Conservation (phyloP, 2,329 filamentous ascomycete genomes). For the Hirsutella minnesotensis region DNA sequence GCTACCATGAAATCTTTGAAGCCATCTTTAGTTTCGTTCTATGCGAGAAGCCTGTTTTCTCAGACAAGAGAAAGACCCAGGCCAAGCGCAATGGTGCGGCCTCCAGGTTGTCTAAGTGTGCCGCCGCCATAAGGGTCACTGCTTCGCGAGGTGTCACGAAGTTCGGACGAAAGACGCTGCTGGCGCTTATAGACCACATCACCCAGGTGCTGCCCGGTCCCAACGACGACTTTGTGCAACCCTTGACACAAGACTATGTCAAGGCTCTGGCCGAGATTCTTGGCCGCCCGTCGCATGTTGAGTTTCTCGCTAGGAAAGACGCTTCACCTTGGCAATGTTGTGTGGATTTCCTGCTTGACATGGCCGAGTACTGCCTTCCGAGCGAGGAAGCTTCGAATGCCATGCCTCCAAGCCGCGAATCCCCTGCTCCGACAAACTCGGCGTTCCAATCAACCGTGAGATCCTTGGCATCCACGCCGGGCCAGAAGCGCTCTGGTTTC, state of each 20-base stretch:
- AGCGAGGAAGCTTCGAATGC: conserved; percentile 19
- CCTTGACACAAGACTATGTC: conserved; percentile 65
- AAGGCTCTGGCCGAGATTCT: conserved; percentile 63
- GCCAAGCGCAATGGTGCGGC: conserved; percentile 33
- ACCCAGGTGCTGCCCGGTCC: conserved; percentile 55
- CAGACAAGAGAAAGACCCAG: conserved; percentile 38
- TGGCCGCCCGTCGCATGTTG: conserved; percentile 62
- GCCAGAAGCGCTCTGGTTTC: conserved; percentile 14
- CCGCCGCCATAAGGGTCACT: conserved; percentile 58
- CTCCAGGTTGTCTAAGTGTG: conserved; percentile 54
- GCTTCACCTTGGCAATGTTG: conserved; percentile 55
- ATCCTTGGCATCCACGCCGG: conserved; percentile 17
- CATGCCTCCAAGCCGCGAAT: conserved; percentile 16
- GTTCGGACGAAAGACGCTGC: conserved; percentile 66
- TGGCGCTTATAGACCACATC: conserved; percentile 70
- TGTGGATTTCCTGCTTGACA: conserved; percentile 57
- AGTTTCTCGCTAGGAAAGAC: conserved; percentile 52
- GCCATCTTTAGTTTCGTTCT: conserved; percentile 60
- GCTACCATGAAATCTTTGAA: conserved; percentile 74
- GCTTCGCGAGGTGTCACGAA: conserved; percentile 57
- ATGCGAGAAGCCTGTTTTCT: conserved; percentile 54
- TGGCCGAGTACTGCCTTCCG: conserved; percentile 38
- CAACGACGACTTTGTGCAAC: conserved; percentile 52
- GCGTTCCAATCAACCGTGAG: conserved; percentile 15
- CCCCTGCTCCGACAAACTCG: conserved; percentile 29